Base-by-base conservation (phyloP, 2,329 filamentous ascomycete species). In the Epichloe baconii region DNA sequence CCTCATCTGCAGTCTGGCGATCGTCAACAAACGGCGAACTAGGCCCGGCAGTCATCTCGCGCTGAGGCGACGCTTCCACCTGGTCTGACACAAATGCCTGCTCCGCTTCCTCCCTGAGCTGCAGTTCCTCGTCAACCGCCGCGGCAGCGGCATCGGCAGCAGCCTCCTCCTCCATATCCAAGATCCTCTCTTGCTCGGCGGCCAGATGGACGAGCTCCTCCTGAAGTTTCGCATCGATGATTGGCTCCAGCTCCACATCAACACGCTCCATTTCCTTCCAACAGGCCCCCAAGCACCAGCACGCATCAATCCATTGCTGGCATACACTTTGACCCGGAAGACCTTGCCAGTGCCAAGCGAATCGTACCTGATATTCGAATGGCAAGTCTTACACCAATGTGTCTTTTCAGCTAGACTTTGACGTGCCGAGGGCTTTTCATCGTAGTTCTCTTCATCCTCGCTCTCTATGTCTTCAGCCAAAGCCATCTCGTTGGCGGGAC, bases 251-350 rank as follows among this genome's bases (percentile, higher is more conserved):
- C 66, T 97, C 91, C 1, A 95, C 87, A 62, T 98, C 93, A 0
- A 97, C 88, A n/a, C 91, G 80, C 69, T 98, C 93, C 93, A 98
- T 98, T 67, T 97, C 91, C 58, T 81, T 86, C 91, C 91, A 98
- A 53, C 88, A 91, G 2, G 90, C 90, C 4, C 4, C 93, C 93
- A 98, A 0, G 93, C 91, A 0, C 88, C 88, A 5, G 88, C 83
- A 53, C 83, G 80, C 88, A 98, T 95, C 46, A 97, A 71, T 0
- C 93, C 93, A 66, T 97, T 98, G 49, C 89, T 91, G 1, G 93
- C 93, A 62, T 91, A 98, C 1, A 97, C 83, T 62, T 89, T 93
- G 64, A 97, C 77, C 34, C 82, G 78, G 73, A 88, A 93, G 47
- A 82, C 73, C 59, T 77, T 79, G 52, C 72, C 68, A 4, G 69